Evolutionary conservation across 768 basidiomycete species (phyloP).

Genomic region (Lactarius indigo): DNA sequence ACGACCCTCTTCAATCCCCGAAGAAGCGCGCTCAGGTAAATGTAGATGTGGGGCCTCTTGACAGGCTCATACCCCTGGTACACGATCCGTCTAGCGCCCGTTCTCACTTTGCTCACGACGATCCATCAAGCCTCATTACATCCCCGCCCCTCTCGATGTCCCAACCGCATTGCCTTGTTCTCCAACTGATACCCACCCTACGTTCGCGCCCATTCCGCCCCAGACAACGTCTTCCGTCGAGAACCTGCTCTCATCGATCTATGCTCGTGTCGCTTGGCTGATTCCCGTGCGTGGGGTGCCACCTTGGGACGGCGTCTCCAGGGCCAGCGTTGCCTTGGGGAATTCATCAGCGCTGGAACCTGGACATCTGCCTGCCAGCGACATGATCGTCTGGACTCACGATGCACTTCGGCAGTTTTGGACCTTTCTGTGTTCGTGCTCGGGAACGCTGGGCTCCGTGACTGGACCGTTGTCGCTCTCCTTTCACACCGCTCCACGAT

Average conservation of each 20-base stretch:
- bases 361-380: not conserved
- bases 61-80: slow-evolving; percentile 21
- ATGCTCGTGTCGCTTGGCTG: slow-evolving; percentile 21
- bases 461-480: slow-evolving; percentile 20
- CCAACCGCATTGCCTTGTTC: not conserved
- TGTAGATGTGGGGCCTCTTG: slow-evolving; percentile 15
- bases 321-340: slow-evolving; percentile 1
- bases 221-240: slow-evolving; percentile 9
- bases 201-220: slow-evolving; percentile 8
- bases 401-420: slow-evolving; percentile 17
- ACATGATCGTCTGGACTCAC: slow-evolving; percentile 18
- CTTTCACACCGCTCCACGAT: slow-evolving; percentile 8
- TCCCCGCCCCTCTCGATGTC: slow-evolving; percentile 10
- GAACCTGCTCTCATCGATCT: slow-evolving; percentile 6
- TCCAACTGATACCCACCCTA: not conserved
- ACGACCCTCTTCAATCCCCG: not conserved
- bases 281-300: slow-evolving; percentile 18
- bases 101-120: slow-evolving; percentile 4
- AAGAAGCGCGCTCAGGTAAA: slow-evolving; percentile 11
- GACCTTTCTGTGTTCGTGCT: slow-evolving; percentile 13
- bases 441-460: not conserved
- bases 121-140: slow-evolving; percentile 20
- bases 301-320: slow-evolving; percentile 12
- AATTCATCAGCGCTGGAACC: not conserved
- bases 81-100: slow-evolving; percentile 6